Evolutionary conservation across 1,284 basidiomycete species (phyloP).

Genomic region (Trametes versicolor): DNA sequence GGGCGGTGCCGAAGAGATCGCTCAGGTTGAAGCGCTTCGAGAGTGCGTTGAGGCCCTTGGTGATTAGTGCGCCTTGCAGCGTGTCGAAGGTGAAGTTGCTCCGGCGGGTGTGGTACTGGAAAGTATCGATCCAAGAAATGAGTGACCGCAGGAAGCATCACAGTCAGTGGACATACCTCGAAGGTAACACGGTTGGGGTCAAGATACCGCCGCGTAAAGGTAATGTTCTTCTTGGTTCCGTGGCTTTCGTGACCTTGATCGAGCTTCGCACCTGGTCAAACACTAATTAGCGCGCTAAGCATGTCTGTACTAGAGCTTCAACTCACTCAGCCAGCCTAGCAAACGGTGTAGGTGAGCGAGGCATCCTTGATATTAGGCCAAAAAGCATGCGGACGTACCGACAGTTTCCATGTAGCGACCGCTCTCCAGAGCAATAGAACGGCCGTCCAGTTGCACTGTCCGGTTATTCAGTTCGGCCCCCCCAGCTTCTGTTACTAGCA

Average conservation of each 20-base stretch:
- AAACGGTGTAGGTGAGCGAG: neutral
- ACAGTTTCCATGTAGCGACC: constrained; percentile 92
- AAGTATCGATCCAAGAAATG: neutral
- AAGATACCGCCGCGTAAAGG: constrained; percentile 75
- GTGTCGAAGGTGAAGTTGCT: constrained; percentile 67
- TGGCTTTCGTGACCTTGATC: constrained; percentile 46
- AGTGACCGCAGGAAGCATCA: neutral
- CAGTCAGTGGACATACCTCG: constrained; percentile 52
- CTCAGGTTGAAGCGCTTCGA: constrained; percentile 63
- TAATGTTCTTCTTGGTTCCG: constrained; percentile 57
- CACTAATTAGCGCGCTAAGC: neutral
- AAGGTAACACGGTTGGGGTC: constrained; percentile 81
- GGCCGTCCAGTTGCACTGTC: constrained; percentile 64
- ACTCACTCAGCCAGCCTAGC: constrained; percentile 32
- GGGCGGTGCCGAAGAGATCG: constrained; percentile 72
- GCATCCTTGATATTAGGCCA: neutral
- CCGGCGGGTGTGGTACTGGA: constrained; percentile 65
- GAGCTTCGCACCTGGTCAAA: constrained; percentile 58
- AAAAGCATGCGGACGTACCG: constrained; percentile 50
- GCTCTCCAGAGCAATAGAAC: constrained; percentile 79
- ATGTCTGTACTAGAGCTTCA: neutral
- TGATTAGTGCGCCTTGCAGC: constrained; percentile 58
- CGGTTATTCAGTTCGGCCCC: neutral
- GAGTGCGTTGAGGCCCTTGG: constrained; percentile 61
- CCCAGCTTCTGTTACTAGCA: neutral